Conservation (phyloP, 163 green algal genomes). For the Scenedesmus sp. region DNA sequence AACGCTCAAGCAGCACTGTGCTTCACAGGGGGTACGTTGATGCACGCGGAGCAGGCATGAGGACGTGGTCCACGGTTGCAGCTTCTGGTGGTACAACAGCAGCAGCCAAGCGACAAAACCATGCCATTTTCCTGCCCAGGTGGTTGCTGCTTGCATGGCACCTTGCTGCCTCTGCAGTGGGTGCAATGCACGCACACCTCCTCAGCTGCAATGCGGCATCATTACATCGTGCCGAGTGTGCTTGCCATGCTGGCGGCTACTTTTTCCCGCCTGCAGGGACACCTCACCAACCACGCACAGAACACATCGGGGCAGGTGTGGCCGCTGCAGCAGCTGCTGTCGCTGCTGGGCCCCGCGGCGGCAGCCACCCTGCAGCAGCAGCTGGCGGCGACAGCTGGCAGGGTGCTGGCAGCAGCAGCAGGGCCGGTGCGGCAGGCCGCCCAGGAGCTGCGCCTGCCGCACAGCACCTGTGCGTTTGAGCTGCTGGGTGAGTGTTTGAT, state of each 20-base stretch:
- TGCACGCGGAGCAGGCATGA: neutral
- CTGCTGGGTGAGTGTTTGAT: constrained; percentile 28
- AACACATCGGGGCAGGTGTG: neutral
- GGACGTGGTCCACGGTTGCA: too few relatives aligned
- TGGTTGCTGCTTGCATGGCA: too few relatives aligned
- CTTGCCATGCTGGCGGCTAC: neutral
- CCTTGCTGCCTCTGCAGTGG: too few relatives aligned
- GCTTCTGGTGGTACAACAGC: too few relatives aligned
- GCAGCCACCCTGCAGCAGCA: neutral
- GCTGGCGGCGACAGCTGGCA: neutral
- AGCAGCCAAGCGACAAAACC: too few relatives aligned
- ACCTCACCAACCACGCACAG: constrained; percentile 71
- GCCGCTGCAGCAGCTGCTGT: constrained; percentile 21
- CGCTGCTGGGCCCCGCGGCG: constrained; percentile 17
- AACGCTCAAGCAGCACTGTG: neutral
- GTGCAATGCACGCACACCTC: too few relatives aligned
- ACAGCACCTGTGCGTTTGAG: constrained; percentile 10
- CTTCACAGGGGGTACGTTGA: too few relatives aligned
- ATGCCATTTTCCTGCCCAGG: too few relatives aligned
- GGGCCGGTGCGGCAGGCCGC: constrained; percentile 43
- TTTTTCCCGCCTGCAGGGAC: constrained; percentile 30
- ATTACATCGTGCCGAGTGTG: too few relatives aligned
- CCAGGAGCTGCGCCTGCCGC: constrained; percentile 31
- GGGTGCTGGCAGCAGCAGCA: constrained; percentile 42
- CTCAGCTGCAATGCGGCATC: too few relatives aligned